phyloP scores from a whole-genome alignment of 164 flowering plant species.

The Nelumbo lutea region DNA sequence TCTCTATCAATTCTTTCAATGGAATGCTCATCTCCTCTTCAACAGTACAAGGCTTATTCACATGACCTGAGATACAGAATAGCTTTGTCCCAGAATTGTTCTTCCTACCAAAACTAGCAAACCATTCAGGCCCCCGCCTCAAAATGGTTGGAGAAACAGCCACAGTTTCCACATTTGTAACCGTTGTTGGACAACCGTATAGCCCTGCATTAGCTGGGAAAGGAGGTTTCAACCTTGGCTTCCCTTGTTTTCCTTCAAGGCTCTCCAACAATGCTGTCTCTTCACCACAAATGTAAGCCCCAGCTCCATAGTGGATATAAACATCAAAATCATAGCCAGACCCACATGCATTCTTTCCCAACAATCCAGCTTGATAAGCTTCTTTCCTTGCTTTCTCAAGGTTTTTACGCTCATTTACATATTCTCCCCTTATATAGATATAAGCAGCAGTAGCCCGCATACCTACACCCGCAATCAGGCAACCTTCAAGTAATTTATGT shows the following conservation, averaged over 20 bases:
- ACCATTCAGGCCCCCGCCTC: slow-evolving; percentile 97
- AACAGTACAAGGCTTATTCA: slow-evolving; percentile 96
- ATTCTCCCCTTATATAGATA: slow-evolving; percentile 92
- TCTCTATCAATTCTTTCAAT: slow-evolving; percentile 79
- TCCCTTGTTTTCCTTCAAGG: slow-evolving; percentile 96
- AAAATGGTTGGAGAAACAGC: slow-evolving; percentile 93
- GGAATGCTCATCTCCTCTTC: slow-evolving; percentile 99
- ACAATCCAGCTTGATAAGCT: slow-evolving; percentile 76
- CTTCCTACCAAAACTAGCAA: slow-evolving; percentile 93
- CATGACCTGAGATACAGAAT: slow-evolving; percentile 87
- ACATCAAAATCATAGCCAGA: slow-evolving; percentile 98
- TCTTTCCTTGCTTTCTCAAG: slow-evolving; percentile 80
- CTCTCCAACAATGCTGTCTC: slow-evolving; percentile 96
- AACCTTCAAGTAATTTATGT: slow-evolving; percentile 89
- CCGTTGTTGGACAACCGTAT: slow-evolving; percentile 96
- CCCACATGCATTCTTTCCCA: slow-evolving; percentile 98
- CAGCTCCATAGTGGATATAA: slow-evolving; percentile 94
- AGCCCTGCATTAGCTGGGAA: slow-evolving; percentile 98
- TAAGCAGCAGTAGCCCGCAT: slow-evolving; percentile 93
- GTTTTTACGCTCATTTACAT: slow-evolving; percentile 80
- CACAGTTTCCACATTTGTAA: slow-evolving; percentile 94
- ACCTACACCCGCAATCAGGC: slow-evolving; percentile 94
- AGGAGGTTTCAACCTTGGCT: slow-evolving; percentile 96
- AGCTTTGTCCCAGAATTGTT: slow-evolving; percentile 93
- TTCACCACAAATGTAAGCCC: slow-evolving; percentile 98